These are phyloP conservation scores for Chloris gayana DNA, from an alignment of 176 grass and related monocot genomes.

Conservation along the genomic window DNA sequence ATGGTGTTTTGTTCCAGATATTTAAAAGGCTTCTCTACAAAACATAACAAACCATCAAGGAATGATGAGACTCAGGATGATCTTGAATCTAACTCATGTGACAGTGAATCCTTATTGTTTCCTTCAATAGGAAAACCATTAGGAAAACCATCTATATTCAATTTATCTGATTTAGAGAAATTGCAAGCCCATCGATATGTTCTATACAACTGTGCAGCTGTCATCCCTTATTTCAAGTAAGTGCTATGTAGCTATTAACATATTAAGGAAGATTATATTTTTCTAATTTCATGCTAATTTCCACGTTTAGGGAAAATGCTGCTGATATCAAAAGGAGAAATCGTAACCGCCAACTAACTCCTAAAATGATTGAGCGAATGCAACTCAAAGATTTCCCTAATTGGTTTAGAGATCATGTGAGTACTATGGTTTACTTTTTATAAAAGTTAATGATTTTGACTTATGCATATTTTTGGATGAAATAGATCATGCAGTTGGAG, in stretches of 20 bases:
- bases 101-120: background rate
- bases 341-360: background rate
- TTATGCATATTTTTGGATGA: background rate
- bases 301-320: background rate
- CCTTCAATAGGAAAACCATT: background rate
- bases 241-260: background rate
- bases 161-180: background rate
- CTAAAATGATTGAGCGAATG: background rate
- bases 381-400: background rate
- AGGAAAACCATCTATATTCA: background rate
- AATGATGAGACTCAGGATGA: background rate
- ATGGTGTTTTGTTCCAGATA: no score
- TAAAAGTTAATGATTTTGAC: background rate
- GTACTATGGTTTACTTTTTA: background rate
- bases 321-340: background rate
- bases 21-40: conserved; percentile 14
- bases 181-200: background rate
- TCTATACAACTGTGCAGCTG: background rate
- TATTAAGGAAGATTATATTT: background rate
- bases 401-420: conserved; percentile 22
- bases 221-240: background rate
- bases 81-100: background rate
- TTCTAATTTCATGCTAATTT: conserved; percentile 1
- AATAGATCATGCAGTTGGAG: background rate
- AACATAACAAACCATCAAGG: conserved; percentile 7